These are phyloP conservation scores for Neostapfia colusana DNA, from an alignment of 176 grass and related monocot genomes.

Conservation along the genomic window DNA sequence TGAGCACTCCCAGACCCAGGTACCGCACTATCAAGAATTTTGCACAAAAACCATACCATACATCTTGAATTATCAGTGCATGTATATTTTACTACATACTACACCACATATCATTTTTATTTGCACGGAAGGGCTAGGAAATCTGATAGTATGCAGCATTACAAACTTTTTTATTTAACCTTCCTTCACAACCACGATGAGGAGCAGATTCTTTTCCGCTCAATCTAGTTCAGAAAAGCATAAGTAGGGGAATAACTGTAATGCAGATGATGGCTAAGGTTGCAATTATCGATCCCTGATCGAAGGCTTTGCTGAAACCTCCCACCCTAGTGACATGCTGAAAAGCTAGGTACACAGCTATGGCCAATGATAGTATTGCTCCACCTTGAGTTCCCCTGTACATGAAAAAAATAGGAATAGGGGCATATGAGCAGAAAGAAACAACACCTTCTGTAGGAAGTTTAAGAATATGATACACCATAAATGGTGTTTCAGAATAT, in stretches of 20 bases:
- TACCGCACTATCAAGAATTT: too few species aligned
- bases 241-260: constrained; percentile 38
- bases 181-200: background rate
- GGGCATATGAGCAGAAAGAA: background rate
- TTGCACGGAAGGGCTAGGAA: background rate
- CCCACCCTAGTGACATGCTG: constrained; percentile 82
- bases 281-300: constrained; percentile 67
- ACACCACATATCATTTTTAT: constrained; percentile 1
- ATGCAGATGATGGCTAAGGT: constrained; percentile 72
- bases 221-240: constrained; percentile 61
- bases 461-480: background rate
- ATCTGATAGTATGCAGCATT: background rate
- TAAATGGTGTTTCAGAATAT: background rate
- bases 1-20: too few species aligned
- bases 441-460: background rate
- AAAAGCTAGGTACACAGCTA: constrained; percentile 71
- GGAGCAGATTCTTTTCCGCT: background rate
- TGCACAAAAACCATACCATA: background rate
- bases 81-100: background rate
- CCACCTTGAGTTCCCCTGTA: constrained; percentile 86
- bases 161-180: constrained; percentile 33
- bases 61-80: background rate
- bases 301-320: constrained; percentile 64
- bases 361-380: constrained; percentile 63
- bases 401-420: background rate